phyloP scores from a whole-genome alignment of 139 green algal genomes.

The Chlamydomonas applanata region DNA sequence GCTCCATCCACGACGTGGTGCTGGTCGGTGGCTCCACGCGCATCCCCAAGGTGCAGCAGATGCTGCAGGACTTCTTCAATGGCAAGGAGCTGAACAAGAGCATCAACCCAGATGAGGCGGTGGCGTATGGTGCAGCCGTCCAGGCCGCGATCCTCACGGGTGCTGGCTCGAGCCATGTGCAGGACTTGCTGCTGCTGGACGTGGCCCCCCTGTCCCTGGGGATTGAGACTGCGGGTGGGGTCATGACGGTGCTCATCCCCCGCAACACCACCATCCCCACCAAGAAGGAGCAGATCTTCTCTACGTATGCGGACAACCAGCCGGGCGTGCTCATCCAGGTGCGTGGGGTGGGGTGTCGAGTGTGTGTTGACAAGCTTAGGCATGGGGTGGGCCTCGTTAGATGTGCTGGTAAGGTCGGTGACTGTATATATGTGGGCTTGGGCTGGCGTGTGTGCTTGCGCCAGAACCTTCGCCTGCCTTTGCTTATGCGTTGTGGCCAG shows the following conservation, averaged over 20 bases:
- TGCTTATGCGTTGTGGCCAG: no score
- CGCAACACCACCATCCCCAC: conserved; percentile 98
- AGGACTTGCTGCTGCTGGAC: conserved; percentile 98
- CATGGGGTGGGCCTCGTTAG: no score
- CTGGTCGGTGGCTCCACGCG: conserved; percentile 94
- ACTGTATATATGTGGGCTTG: no score
- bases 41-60: conserved; percentile 97
- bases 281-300: conserved; percentile 99
- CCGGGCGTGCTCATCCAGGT: conserved; percentile 95
- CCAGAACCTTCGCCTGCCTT: no score
- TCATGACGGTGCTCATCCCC: conserved; percentile 89
- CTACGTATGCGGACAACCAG: conserved; percentile 98
- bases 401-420: no score
- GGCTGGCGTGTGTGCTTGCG: no score
- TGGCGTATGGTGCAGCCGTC: conserved; percentile 97
- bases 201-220: conserved; percentile 94
- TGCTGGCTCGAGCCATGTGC: conserved; percentile 90
- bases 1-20: conserved; percentile 86
- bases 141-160: conserved; percentile 96
- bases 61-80: conserved; percentile 99
- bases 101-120: conserved; percentile 99
- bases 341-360: background rate
- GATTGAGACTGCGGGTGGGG: conserved; percentile 85
- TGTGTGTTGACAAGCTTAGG: background rate
- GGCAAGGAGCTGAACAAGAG: conserved; percentile 99